These are phyloP conservation scores for Macrotyloma uniflorum DNA, from an alignment of 306 rosid species.

Conservation along the genomic window DNA sequence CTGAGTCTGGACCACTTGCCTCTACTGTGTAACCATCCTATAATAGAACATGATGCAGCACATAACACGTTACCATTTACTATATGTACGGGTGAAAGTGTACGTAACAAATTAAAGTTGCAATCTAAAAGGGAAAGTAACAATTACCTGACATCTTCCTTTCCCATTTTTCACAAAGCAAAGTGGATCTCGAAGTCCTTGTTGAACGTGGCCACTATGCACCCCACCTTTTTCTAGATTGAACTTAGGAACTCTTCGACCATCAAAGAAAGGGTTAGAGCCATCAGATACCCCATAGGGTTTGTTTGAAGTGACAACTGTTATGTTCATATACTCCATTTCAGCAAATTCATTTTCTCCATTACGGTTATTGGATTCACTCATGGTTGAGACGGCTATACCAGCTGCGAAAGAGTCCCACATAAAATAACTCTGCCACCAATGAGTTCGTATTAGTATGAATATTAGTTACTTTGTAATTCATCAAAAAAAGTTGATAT, in stretches of 20 bases:
- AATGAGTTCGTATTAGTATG: background rate
- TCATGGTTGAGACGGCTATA: slow-evolving; percentile 81
- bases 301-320: slow-evolving; percentile 81
- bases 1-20: slow-evolving; percentile 67
- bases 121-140: slow-evolving; percentile 4
- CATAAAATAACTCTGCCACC: slow-evolving; percentile 80
- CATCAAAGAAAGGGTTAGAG: slow-evolving; percentile 82
- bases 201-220: slow-evolving; percentile 88
- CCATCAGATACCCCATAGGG: slow-evolving; percentile 85
- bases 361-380: slow-evolving; percentile 47
- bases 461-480: slow-evolving; percentile 23
- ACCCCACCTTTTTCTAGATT: slow-evolving; percentile 67
- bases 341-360: slow-evolving; percentile 87
- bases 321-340: slow-evolving; percentile 85
- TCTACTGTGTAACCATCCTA: slow-evolving; percentile 91
- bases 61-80: slow-evolving; percentile 25
- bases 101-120: background rate
- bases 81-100: background rate
- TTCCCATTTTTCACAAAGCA: slow-evolving; percentile 70
- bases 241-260: slow-evolving; percentile 62
- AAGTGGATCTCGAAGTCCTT: slow-evolving; percentile 80
- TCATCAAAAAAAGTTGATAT: slow-evolving; percentile 23
- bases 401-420: slow-evolving; percentile 93
- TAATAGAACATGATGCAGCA: slow-evolving; percentile 28
- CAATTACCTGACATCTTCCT: slow-evolving; percentile 79